Conservation (phyloP, 23 red algal species). For the Chondrus crispus region DNA sequence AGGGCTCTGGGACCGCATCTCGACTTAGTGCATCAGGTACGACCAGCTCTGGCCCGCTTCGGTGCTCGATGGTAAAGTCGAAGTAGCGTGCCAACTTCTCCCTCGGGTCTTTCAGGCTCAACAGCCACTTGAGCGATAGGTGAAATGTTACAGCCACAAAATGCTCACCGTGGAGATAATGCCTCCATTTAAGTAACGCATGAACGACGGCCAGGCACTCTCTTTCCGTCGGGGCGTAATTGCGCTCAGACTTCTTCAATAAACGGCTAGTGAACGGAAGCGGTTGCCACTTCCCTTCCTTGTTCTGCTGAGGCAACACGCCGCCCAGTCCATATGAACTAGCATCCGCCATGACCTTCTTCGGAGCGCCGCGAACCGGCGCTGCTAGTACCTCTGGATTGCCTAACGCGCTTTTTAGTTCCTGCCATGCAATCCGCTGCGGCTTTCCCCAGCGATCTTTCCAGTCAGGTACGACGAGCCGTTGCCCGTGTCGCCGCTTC, state of each 20-base stretch:
- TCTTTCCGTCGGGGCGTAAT: not conserved
- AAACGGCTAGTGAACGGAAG: not conserved
- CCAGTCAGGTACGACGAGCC: not conserved
- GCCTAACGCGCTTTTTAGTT: not conserved
- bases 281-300: not conserved
- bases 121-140: not conserved
- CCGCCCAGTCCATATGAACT: not conserved
- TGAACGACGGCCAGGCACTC: conserved; percentile 31
- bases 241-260: not conserved
- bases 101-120: not conserved
- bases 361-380: not conserved
- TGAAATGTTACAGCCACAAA: not conserved
- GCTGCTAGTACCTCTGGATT: conserved; percentile 1
- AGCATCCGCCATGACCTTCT: not conserved
- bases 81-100: conserved; percentile 12
- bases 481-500: not conserved
- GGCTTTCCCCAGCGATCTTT: not conserved
- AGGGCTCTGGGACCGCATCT: not conserved
- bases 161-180: not conserved
- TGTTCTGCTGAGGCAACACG: conserved; percentile 17
- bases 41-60: not conserved
- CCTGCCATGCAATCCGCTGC: conserved; percentile 5
- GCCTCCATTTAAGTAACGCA: conserved; percentile 1
- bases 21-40: conserved; percentile 16
- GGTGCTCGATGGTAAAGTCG: not conserved